Percentiles rank a stretch among this genome's conserved stretches.
Conservation (phyloP, 2,329 filamentous ascomycete species). For the Hymenoscyphus fructigenus region DNA sequence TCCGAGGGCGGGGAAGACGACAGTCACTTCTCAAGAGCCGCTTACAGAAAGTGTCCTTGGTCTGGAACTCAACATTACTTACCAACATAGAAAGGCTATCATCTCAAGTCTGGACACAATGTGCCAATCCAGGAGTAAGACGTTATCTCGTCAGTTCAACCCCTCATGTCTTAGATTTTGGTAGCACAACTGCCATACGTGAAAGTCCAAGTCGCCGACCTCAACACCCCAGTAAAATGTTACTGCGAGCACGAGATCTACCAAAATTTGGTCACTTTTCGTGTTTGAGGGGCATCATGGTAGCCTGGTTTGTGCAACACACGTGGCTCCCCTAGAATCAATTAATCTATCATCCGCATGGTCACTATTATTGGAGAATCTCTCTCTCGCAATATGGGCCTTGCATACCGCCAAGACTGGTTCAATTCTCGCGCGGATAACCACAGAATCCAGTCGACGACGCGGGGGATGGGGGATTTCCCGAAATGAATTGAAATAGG, state of each 20-base stretch:
- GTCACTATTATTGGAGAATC: constrained; percentile 9
- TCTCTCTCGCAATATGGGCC: background rate
- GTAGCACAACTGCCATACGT: constrained; percentile 1
- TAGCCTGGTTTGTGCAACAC: constrained; percentile 7
- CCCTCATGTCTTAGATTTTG: background rate
- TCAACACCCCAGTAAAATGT: constrained; percentile 3
- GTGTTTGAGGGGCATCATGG: background rate
- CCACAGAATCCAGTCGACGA: background rate
- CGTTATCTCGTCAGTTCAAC: background rate
- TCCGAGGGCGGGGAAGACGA: constrained; percentile 7
- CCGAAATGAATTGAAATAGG: background rate
- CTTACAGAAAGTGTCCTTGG: background rate
- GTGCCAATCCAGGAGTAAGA: background rate
- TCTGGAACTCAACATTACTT: background rate
- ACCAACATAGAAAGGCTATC: background rate
- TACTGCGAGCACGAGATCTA: background rate
- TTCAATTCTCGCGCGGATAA: background rate
- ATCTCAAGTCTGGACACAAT: no score
- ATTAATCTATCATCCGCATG: constrained; percentile 15
- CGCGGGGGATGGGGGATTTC: background rate
- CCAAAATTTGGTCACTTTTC: background rate
- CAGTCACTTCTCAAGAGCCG: background rate
- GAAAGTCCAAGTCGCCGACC: constrained; percentile 18
- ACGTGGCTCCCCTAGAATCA: constrained; percentile 6
- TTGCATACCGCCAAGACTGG: background rate